These are phyloP conservation scores for Suhomyces wounanorum DNA, from an alignment of 1,139 yeast species.

Conservation along the genomic window DNA sequence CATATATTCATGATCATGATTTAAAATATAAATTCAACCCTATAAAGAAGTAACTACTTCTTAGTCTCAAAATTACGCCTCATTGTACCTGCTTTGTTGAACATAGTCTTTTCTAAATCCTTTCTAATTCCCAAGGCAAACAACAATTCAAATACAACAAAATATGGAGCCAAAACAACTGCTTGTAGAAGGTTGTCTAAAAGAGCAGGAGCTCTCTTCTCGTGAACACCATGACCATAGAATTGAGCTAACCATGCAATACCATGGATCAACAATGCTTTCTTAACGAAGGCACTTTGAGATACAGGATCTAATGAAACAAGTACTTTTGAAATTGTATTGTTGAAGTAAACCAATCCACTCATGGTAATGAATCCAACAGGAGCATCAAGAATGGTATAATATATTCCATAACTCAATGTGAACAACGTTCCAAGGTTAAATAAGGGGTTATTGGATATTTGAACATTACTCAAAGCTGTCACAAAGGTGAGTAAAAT, in stretches of 20 bases:
- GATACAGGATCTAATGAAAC: conserved; percentile 21
- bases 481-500: conserved; percentile 61
- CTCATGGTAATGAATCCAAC: conserved; percentile 43
- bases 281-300: conserved; percentile 25
- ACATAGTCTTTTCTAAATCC: conserved; percentile 57
- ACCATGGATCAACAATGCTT: conserved; percentile 46
- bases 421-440: conserved; percentile 43
- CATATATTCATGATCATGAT: conserved; percentile 59
- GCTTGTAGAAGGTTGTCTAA: conserved; percentile 83
- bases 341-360: conserved; percentile 42
- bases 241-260: conserved; percentile 84
- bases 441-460: conserved; percentile 32
- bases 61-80: conserved; percentile 25
- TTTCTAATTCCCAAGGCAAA: conserved; percentile 63
- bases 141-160: conserved; percentile 77
- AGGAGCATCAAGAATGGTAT: conserved; percentile 43
- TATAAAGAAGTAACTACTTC: background rate
- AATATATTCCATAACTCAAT: conserved; percentile 42
- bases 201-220: conserved; percentile 83
- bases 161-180: conserved; percentile 85
- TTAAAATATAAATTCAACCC: conserved; percentile 41
- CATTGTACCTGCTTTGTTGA: conserved; percentile 48
- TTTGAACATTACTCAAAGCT: conserved; percentile 31
- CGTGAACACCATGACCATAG: conserved; percentile 83
- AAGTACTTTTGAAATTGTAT: conserved; percentile 36